Evolutionary conservation across 2,329 filamentous ascomycete genomes (phyloP), one percentile per base, ranked within the genome.

Genomic region (Coniochaeta ligniaria): DNA sequence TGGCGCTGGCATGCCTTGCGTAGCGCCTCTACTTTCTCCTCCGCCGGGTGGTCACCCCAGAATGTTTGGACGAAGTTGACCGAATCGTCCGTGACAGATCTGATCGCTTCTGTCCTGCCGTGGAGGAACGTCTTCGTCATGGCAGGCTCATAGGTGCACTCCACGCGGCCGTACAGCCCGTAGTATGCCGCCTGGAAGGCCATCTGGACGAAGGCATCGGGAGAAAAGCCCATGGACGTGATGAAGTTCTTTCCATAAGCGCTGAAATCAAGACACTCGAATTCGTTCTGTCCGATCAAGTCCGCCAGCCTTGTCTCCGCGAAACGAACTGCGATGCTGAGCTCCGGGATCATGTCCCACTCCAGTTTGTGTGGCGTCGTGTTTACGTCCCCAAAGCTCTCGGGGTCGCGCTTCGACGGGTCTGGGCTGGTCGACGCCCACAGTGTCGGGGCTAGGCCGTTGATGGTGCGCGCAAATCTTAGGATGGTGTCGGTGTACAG

Each of bases 121-220:
- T 98, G 95, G 62, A 96, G 85, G 76, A 86, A 99, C 62, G 89
- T 80, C 74, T 99, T 99, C 58, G 95, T 99, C 95, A 99, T 98
- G 47, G 95, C 94, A 8, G 95, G 95, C 74, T 99, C 95, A 72
- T 99, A 99, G 0, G 93, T 95, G 71, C 92, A 96, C 74, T 98
- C 95, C 1, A 96, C 86, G 5, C 92, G 87, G 3, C 95, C 95
- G 68, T 98, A 99, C 8, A 99, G 82, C 1, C 95, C 95, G 70
- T 97, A 99, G 78, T 99, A 98, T 1, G 95, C 94, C 5, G 94
- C 94, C 74, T 99, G 95, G 78, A 97, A 97, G 0, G 95, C 95
- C 94, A 99, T 98, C 74, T 99, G 95, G 22, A 99, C 91, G 71
- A 96, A 99, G 0, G 95, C 95, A 72, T 98, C 95, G 0, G 95